These are phyloP conservation scores for Neurospora hispaniola DNA, from an alignment of 495 filamentous ascomycete species.

Conservation along the genomic window DNA sequence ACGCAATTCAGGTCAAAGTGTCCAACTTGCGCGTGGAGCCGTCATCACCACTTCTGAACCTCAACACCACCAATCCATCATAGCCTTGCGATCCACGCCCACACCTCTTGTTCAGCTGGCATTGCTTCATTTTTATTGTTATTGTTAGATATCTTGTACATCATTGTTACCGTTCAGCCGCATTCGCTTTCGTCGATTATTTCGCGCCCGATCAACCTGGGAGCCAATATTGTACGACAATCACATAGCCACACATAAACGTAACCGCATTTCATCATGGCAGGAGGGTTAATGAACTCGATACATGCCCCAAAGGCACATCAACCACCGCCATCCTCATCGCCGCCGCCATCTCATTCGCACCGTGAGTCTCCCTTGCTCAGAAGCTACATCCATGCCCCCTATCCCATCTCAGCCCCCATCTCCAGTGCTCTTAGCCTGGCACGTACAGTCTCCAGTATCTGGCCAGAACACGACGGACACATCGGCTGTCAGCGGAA, in stretches of 20 bases:
- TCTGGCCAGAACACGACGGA: neutral
- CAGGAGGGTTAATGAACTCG: neutral
- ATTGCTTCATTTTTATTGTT: neutral
- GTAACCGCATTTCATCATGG: neutral
- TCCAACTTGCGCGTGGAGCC: neutral
- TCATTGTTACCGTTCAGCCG: neutral
- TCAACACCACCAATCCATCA: neutral
- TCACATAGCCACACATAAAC: neutral
- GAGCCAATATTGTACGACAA: neutral
- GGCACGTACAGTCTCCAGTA: neutral
- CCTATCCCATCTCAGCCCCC: neutral
- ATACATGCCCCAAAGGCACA: neutral
- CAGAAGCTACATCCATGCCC: neutral
- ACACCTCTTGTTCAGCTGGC: neutral
- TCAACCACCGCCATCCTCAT: neutral
- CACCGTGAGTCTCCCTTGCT: neutral
- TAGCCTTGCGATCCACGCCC: too few relatives aligned
- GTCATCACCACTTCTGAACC: neutral
- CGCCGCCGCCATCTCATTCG: neutral
- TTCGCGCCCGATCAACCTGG: neutral
- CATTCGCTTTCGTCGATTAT: neutral
- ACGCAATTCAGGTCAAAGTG: neutral
- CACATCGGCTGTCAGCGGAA: neutral
- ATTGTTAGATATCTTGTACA: neutral
- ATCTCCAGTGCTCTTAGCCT: neutral